These are phyloP conservation scores for Aspergillus saccharolyticus DNA, from an alignment of 495 filamentous ascomycete genomes.

Conservation along the genomic window DNA sequence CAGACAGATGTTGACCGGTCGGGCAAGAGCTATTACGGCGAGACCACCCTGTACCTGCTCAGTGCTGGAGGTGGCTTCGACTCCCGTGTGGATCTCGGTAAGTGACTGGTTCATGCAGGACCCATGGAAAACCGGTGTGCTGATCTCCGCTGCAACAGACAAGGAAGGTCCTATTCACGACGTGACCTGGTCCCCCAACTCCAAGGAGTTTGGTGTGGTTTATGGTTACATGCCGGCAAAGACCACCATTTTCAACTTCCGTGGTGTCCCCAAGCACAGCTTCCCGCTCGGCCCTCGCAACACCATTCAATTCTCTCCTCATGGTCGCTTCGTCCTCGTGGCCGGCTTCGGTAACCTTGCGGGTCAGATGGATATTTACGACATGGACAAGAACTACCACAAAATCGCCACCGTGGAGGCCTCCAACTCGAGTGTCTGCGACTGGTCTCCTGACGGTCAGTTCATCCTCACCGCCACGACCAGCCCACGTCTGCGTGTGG, in stretches of 20 bases:
- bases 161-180: conserved; percentile 98
- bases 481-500: conserved; percentile 86
- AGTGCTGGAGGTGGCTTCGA: conserved; percentile 90
- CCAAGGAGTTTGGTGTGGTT: conserved; percentile 91
- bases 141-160: conserved; percentile 46
- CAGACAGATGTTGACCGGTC: conserved; percentile 98
- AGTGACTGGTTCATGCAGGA: conserved; percentile 7
- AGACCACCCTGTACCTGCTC: conserved; percentile 94
- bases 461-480: conserved; percentile 96
- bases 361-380: conserved; percentile 96
- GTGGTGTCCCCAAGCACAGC: conserved; percentile 70
- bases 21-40: conserved; percentile 97
- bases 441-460: conserved; percentile 93
- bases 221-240: conserved; percentile 98
- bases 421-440: conserved; percentile 88
- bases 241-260: conserved; percentile 90
- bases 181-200: conserved; percentile 95
- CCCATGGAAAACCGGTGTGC: not conserved
- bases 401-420: conserved; percentile 94
- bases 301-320: conserved; percentile 91
- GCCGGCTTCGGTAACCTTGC: conserved; percentile 97
- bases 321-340: conserved; percentile 85
- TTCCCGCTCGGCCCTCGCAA: conserved; percentile 87
- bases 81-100: conserved; percentile 78
- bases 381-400: conserved; percentile 81